A percentile compares a stretch with the other conserved stretches of the same genome.
Evolutionary conservation across 2,329 filamentous ascomycete genomes (phyloP).

Genomic region (Cercospora sesami): DNA sequence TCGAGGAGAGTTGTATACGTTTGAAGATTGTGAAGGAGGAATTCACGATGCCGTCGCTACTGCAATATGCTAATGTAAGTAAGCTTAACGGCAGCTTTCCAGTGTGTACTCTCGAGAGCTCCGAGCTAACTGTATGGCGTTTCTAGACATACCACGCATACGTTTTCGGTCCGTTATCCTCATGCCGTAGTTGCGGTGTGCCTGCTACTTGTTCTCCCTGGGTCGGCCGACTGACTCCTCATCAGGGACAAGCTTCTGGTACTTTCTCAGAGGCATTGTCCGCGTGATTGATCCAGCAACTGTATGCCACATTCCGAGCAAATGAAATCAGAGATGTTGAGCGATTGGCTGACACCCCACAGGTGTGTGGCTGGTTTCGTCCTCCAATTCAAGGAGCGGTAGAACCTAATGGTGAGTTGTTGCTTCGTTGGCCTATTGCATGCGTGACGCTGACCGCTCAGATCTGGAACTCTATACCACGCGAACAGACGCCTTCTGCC

Average conservation of each 20-base stretch:
- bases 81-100: background rate
- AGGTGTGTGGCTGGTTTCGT: constrained; percentile 37
- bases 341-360: background rate
- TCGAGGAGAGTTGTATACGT: background rate
- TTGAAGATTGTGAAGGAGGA: background rate
- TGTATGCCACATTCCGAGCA: constrained; percentile 27
- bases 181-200: constrained; percentile 1
- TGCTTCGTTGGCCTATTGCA: background rate
- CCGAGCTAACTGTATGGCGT: background rate
- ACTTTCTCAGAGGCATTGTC: constrained; percentile 37
- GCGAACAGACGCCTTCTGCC: constrained; percentile 40
- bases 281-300: constrained; percentile 39
- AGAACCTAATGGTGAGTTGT: constrained; percentile 30
- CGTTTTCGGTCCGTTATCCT: constrained; percentile 26
- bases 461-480: constrained; percentile 43
- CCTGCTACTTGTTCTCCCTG: background rate
- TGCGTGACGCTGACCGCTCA: constrained; percentile 15
- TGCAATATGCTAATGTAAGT: background rate
- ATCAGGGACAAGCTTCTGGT: constrained; percentile 41
- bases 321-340: background rate
- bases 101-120: background rate
- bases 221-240: background rate
- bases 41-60: background rate
- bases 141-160: constrained; percentile 35
- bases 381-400: constrained; percentile 32